Base-by-base conservation (phyloP, 306 rosid species). In the Cucurbita moschata region DNA sequence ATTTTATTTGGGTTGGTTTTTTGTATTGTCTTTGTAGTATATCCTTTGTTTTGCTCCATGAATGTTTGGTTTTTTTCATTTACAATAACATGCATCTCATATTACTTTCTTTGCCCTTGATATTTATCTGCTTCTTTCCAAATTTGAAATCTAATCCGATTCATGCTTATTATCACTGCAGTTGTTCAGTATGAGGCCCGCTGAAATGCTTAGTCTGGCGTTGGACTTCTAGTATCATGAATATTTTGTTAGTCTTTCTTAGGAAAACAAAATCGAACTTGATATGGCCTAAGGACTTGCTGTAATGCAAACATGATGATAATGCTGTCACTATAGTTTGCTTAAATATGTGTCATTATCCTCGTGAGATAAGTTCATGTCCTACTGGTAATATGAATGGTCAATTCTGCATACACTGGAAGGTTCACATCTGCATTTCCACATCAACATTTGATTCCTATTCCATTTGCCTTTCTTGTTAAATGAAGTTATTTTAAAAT, bases 131-230 rank as follows among this genome's bases (percentile, higher is more conserved):
- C 46, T 70, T 80, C 43, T 79, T 47, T 64, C 55, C 23, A 4
- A 37, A 10, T 68, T 47, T 10, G 53, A 64, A 56, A 43, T 39
- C 65, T 43, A 67, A 44, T 64, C 47, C 54, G 10, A 70, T 61
- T 64, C 49, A 18, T 37, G 69, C 26, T n/a, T 77, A 26, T 74
- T 74, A 21, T 21, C 23, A 4, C 73, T 47, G 53, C 59, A 75
- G 78, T 75, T 62, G 78, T 75, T 46, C 78, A 75, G 78, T 75
- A 49, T 4, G 78, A 75, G 62, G 78, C 78, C 52, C 78, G 78
- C 51, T 75, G 71, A 75, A 53, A 15, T 47, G 73, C 73, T 68
- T 68, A 21, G 47, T 47, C 56, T 68, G 14, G 58, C 7, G 58
- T 13, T 69, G 54, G 12, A 21, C 18, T 44, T 19, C 4, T 18